These are phyloP conservation scores for Xylariaceae sp. DNA, from an alignment of 2,329 filamentous ascomycete species.

Conservation along the genomic window DNA sequence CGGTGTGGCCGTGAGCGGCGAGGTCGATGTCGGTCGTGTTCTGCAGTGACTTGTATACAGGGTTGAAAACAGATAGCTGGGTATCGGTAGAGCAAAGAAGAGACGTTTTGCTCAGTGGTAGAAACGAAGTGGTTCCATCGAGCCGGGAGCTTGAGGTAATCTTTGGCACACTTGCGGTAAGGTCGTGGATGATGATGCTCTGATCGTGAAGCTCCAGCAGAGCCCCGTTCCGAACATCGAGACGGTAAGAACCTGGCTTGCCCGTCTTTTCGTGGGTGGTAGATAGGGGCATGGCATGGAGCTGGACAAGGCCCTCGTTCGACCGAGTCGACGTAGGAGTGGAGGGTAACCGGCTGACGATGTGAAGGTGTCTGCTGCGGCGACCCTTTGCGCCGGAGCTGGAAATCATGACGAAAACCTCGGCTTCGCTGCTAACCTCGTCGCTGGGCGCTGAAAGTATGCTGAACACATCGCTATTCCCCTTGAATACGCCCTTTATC, in stretches of 20 bases:
- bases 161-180: conserved; percentile 58
- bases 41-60: conserved; percentile 60
- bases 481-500: conserved; percentile 50
- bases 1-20: conserved; percentile 32
- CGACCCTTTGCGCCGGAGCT: conserved; percentile 27
- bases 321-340: conserved; percentile 12
- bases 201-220: conserved; percentile 55
- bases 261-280: conserved; percentile 4
- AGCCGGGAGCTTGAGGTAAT: conserved; percentile 50
- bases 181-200: conserved; percentile 55
- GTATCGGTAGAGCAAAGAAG: conserved; percentile 55
- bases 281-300: conserved; percentile 24
- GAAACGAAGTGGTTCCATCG: conserved; percentile 53
- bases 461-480: conserved; percentile 46
- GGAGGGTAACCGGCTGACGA: conserved; percentile 22
- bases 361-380: conserved; percentile 25
- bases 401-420: conserved; percentile 50
- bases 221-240: conserved; percentile 59
- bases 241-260: conserved; percentile 37
- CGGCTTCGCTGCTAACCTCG: conserved; percentile 40
- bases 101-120: conserved; percentile 61
- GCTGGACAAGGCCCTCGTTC: conserved; percentile 23
- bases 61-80: conserved; percentile 60
- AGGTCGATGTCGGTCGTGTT: conserved; percentile 42
- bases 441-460: conserved; percentile 45